Evolutionary conservation across 306 rosid genomes (phyloP), one percentile per base, ranked within the genome.

Genomic region (Vigna angularis): DNA sequence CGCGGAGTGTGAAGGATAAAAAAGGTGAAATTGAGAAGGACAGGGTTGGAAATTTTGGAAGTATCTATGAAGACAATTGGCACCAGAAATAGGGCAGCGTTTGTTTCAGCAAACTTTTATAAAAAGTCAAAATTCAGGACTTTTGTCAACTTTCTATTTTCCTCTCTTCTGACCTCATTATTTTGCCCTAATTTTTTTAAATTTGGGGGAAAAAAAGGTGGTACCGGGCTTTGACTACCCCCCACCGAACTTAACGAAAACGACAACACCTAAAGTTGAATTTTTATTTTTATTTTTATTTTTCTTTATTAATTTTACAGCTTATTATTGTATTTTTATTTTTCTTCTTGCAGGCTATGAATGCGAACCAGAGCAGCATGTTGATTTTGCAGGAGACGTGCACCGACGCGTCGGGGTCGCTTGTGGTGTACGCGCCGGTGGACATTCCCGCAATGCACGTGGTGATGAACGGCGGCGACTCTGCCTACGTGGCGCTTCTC

Each of bases 381-480:
- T 77, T 95, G 79, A 95, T 94, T 6, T 24, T 94, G 42, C 98
- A 94, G 58, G 98, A 94, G 82, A 94, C 97, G 0, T 89, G 93
- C 91, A 89, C 88, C 34, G 98, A 94, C 83, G 91, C 91, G 72
- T 90, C 93, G 0, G 97, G 98, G 0, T 87, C 96, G 77, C 91
- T 92, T 76, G 95, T 94, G 5, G 98, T 94, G 74, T 94, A 94
- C 93, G 98, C 98, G 86, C 98, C 98, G 1, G 98, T 94, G 0
- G 98, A 94, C 48, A 92, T 94, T 5, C 98, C 98, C 0, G 98
- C 98, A 1, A 94, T 94, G 97, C 98, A 92, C 57, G 87, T 89
- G 0, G 98, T 94, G 47, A 92, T 94, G 98, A 94, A 84, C 81
- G 98, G 98, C 3, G 98, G 98, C 0, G 97, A 94, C 49, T 92